These are phyloP conservation scores for Neckera pumila DNA, from an alignment of 225 moss, liverwort and hornwort species.

Conservation along the genomic window DNA sequence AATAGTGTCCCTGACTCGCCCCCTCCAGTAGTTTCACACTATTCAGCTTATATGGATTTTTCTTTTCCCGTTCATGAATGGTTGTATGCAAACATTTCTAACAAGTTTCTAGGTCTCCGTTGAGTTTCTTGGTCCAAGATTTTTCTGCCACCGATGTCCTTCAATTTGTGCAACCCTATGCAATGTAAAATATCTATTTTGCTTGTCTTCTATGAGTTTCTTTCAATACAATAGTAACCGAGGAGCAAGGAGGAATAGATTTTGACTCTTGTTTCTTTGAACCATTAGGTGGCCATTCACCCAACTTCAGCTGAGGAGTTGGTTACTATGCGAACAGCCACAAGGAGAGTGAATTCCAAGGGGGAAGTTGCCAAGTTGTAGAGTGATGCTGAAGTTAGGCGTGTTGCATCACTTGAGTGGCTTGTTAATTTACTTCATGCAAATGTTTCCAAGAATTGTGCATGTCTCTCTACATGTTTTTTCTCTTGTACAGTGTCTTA, in stretches of 20 bases:
- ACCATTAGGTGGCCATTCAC: slow-evolving; percentile 60
- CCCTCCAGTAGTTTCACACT: no score
- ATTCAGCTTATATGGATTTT: background rate
- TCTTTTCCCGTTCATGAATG: background rate
- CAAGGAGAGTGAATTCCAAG: slow-evolving; percentile 31
- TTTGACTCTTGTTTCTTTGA: background rate
- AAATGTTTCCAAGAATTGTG: background rate
- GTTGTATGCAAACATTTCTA: background rate
- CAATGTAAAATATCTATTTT: background rate
- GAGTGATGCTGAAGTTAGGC: background rate
- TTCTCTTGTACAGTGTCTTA: background rate
- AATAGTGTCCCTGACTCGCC: background rate
- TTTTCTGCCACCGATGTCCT: background rate
- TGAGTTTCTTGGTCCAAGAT: background rate
- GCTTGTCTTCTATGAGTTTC: background rate
- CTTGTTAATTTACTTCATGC: background rate
- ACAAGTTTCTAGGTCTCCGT: background rate
- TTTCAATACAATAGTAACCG: background rate
- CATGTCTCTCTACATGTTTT: background rate
- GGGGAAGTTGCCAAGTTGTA: slow-evolving; percentile 18
- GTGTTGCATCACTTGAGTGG: background rate
- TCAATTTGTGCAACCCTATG: background rate
- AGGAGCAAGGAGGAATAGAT: background rate
- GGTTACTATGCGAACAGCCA: slow-evolving; percentile 59
- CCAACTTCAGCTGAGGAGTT: slow-evolving; percentile 85